Conservation (phyloP, 2,329 filamentous ascomycete species). For the Xylaria sp. region DNA sequence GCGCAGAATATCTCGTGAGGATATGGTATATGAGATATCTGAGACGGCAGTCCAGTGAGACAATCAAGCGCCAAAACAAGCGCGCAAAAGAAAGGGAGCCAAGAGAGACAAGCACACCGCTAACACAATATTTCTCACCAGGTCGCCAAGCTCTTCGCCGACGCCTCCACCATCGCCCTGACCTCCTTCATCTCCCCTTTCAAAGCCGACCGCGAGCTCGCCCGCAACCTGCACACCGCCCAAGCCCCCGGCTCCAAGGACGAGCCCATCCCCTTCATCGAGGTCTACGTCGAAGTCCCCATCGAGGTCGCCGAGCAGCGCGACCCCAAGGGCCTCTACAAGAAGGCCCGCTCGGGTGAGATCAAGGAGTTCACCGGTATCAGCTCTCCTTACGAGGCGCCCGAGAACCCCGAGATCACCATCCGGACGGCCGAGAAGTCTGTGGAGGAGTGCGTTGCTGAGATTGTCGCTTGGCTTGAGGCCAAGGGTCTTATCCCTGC, state of each 20-base stretch:
- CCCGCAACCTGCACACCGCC: constrained; percentile 71
- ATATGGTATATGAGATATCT: background rate
- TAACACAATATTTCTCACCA: constrained; percentile 27
- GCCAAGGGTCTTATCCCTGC: constrained; percentile 55
- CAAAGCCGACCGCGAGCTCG: constrained; percentile 75
- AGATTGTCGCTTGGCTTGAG: constrained; percentile 77
- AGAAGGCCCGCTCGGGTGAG: constrained; percentile 87
- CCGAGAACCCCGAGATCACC: constrained; percentile 77
- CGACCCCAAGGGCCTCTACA: constrained; percentile 96
- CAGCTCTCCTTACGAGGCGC: constrained; percentile 90
- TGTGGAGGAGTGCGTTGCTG: constrained; percentile 81
- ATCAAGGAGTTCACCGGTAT: constrained; percentile 98
- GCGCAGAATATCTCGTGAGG: no score
- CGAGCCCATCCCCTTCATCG: constrained; percentile 74
- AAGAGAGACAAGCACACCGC: background rate
- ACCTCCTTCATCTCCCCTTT: constrained; percentile 98
- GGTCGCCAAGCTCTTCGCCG: constrained; percentile 95
- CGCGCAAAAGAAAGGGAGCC: background rate
- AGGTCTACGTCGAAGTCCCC: constrained; percentile 89
- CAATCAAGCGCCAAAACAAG: background rate
- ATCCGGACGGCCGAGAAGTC: constrained; percentile 76
- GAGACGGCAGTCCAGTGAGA: no score
- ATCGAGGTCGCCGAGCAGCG: constrained; percentile 89
- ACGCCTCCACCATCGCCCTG: constrained; percentile 78
- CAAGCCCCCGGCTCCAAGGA: constrained; percentile 48